phyloP scores from a whole-genome alignment of 2,329 filamentous ascomycete genomes.

The Pseudogymnoascus pannorum region DNA sequence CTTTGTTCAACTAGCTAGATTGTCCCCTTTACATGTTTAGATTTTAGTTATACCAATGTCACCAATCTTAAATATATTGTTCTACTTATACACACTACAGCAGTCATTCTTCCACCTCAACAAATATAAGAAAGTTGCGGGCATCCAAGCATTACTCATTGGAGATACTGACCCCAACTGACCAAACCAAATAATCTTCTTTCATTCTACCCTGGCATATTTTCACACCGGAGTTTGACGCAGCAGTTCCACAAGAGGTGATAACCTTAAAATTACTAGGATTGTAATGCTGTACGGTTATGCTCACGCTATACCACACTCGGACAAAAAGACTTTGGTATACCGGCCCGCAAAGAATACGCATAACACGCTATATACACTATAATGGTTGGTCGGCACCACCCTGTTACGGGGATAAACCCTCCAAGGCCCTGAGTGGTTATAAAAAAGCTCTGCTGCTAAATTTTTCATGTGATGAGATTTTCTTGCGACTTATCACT shows the following conservation, averaged over 20 bases:
- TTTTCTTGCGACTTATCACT: background rate
- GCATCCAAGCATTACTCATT: background rate
- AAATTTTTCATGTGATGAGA: background rate
- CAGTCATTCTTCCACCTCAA: background rate
- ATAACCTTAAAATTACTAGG: no score
- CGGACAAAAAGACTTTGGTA: no score
- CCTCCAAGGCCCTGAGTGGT: background rate
- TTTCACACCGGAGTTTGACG: background rate
- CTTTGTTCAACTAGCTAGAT: background rate
- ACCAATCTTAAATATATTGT: background rate
- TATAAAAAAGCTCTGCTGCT: background rate
- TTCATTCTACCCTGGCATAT: background rate
- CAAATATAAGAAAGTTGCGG: background rate
- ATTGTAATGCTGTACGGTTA: no score
- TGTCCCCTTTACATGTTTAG: background rate
- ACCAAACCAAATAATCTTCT: background rate
- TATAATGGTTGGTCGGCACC: no score
- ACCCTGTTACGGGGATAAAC: background rate
- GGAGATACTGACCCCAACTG: background rate
- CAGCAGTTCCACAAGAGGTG: background rate
- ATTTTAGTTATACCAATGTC: background rate
- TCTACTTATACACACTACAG: background rate
- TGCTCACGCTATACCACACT: no score
- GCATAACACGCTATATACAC: no score
- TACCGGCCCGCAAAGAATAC: no score